These are phyloP conservation scores for Annulohypoxylon bovei DNA, from an alignment of 495 filamentous ascomycete genomes.

Conservation along the genomic window DNA sequence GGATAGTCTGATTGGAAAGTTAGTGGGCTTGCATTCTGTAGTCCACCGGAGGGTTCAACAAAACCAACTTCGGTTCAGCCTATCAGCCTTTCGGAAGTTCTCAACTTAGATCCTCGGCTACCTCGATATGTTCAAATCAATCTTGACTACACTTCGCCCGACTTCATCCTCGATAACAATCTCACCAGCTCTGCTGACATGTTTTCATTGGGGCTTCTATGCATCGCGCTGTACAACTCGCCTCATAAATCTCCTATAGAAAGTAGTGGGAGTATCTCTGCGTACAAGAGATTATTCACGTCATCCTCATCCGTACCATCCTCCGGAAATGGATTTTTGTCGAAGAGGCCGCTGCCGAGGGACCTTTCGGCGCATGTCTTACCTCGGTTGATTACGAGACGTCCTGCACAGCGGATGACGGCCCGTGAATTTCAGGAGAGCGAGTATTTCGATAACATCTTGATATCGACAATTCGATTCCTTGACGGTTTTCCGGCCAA, in stretches of 20 bases:
- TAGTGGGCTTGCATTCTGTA: constrained; percentile 88
- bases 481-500: constrained; percentile 90
- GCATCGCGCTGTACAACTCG: constrained; percentile 90
- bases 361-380: constrained; percentile 79
- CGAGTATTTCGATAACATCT: constrained; percentile 93
- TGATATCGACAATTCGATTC: constrained; percentile 95
- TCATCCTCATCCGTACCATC: constrained; percentile 80
- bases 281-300: constrained; percentile 83
- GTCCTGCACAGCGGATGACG: constrained; percentile 85
- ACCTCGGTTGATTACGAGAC: constrained; percentile 82
- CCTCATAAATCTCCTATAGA: constrained; percentile 89
- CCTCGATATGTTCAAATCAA: constrained; percentile 86
- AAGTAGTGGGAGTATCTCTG: constrained; percentile 76
- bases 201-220: constrained; percentile 90
- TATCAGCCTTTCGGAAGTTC: constrained; percentile 81
- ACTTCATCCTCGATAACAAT: constrained; percentile 89
- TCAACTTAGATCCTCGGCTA: constrained; percentile 85
- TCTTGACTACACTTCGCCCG: constrained; percentile 91
- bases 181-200: constrained; percentile 84
- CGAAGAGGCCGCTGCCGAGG: constrained; percentile 77
- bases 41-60: constrained; percentile 74
- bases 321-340: constrained; percentile 83
- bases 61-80: constrained; percentile 75
- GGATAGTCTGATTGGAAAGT: constrained; percentile 95
- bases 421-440: constrained; percentile 94